Evolutionary conservation across 495 filamentous ascomycete genomes (phyloP).

Genomic region (Amphirosellinia nigrospora): DNA sequence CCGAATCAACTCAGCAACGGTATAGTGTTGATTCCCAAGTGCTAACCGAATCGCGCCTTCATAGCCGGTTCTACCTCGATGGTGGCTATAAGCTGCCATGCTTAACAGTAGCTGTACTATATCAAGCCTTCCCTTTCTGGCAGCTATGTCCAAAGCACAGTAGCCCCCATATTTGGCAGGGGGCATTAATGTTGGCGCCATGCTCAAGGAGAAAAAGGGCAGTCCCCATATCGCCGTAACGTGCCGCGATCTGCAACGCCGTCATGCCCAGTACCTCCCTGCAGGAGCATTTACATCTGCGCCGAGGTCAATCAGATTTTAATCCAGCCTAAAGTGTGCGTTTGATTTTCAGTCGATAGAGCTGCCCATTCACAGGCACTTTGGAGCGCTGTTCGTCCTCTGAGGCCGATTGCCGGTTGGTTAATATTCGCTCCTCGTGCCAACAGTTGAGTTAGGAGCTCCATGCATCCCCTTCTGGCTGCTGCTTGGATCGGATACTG

Average conservation of each 20-base stretch:
- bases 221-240: background rate
- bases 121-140: background rate
- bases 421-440: background rate
- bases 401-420: background rate
- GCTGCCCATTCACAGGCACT: background rate
- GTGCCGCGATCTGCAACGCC: background rate
- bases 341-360: background rate
- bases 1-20: background rate
- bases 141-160: background rate
- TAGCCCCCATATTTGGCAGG: background rate
- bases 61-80: background rate
- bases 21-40: background rate
- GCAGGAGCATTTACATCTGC: constrained; percentile 5
- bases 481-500: background rate
- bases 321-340: background rate
- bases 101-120: background rate
- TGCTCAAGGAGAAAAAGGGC: background rate
- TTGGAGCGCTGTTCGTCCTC: constrained; percentile 4
- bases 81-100: background rate
- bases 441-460: background rate
- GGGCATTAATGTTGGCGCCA: background rate
- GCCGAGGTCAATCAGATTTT: background rate
- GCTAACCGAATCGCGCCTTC: background rate
- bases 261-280: background rate
- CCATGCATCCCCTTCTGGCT: background rate